phyloP scores from a whole-genome alignment of 2,329 filamentous ascomycete genomes.

The Fonsecaea pedrosoi region DNA sequence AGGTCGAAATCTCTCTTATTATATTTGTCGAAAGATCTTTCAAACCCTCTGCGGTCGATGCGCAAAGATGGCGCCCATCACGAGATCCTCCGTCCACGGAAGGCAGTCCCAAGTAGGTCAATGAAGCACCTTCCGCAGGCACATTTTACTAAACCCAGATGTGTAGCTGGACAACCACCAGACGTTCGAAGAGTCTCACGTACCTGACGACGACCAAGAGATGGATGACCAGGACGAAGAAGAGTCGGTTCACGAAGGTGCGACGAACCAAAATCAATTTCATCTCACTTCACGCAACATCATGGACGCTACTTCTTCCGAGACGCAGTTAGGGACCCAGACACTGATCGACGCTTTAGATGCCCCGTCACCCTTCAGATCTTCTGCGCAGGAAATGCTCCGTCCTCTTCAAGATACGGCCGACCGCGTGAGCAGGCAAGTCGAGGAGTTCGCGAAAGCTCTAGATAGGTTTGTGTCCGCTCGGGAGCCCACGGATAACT shows the following conservation, averaged over 20 bases:
- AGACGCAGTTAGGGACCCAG: conserved; percentile 34
- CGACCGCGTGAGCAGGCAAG: conserved; percentile 76
- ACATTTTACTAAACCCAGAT: conserved; percentile 1
- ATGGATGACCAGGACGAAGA: conserved; percentile 44
- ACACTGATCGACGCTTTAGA: conserved; percentile 42
- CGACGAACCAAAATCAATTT: conserved; percentile 17
- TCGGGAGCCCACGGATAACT: conserved; percentile 47
- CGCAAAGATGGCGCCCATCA: conserved; percentile 50
- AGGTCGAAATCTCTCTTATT: neutral
- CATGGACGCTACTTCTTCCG: neutral
- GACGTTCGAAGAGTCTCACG: conserved; percentile 10
- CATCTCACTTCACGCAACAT: neutral
- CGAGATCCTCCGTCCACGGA: conserved; percentile 43
- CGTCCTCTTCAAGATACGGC: conserved; percentile 69
- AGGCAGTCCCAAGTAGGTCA: conserved; percentile 28
- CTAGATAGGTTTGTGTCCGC: conserved; percentile 73
- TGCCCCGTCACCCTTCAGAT: conserved; percentile 30
- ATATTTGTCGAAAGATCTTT: neutral
- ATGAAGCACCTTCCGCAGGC: neutral
- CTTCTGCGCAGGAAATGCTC: conserved; percentile 56
- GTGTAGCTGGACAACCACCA: conserved; percentile 9
- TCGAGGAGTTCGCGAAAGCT: conserved; percentile 83
- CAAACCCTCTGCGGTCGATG: neutral
- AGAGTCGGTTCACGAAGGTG: conserved; percentile 41
- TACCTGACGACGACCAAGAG: conserved; percentile 37